Conservation (phyloP, 495 filamentous ascomycete genomes). For the Talaromyces proteolyticus region DNA sequence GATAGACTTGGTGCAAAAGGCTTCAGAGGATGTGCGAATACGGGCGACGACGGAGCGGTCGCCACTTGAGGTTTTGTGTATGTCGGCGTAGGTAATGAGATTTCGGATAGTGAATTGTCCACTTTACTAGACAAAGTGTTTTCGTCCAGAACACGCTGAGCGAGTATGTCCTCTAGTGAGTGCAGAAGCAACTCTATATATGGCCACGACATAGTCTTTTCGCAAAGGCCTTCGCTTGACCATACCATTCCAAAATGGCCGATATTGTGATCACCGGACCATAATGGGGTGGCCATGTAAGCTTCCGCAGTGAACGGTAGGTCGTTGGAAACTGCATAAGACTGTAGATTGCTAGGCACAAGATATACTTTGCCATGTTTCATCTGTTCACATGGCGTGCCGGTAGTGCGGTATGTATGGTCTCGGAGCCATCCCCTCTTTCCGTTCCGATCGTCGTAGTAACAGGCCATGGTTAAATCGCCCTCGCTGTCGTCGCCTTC, state of each 20-base stretch:
- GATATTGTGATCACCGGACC: constrained; percentile 62
- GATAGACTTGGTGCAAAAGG: constrained; percentile 75
- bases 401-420: constrained; percentile 59
- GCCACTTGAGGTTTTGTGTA: constrained; percentile 32
- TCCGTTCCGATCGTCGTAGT: constrained; percentile 59
- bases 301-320: constrained; percentile 60
- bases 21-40: constrained; percentile 48
- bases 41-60: constrained; percentile 26
- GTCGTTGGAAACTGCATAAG: constrained; percentile 52
- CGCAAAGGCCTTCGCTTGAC: constrained; percentile 54
- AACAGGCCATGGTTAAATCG: constrained; percentile 62
- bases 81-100: background rate
- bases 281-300: constrained; percentile 68
- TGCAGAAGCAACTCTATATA: constrained; percentile 70
- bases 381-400: constrained; percentile 63
- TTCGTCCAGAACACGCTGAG: constrained; percentile 51
- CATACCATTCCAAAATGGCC: constrained; percentile 75
- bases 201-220: constrained; percentile 57
- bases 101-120: constrained; percentile 18
- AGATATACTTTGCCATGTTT: constrained; percentile 69
- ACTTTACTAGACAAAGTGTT: constrained; percentile 22
- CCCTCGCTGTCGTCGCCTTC: constrained; percentile 13
- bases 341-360: constrained; percentile 56
- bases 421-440: constrained; percentile 48
- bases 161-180: constrained; percentile 68